phyloP scores from a whole-genome alignment of 2,329 filamentous ascomycete genomes.

The Aspergillus sp. region DNA sequence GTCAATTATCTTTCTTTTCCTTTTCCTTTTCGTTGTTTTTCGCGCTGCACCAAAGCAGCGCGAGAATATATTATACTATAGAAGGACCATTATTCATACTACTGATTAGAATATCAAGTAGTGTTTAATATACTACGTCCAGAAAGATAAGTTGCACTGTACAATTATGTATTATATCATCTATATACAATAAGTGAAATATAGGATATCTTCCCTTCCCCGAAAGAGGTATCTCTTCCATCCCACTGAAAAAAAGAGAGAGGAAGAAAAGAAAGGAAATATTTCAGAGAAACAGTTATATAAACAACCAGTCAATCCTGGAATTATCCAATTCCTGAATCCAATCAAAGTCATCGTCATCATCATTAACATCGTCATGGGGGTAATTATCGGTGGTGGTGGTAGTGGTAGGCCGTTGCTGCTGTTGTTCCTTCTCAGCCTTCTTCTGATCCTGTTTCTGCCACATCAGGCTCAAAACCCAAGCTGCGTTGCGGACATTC shows the following conservation, averaged over 20 bases:
- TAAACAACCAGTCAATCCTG: slow-evolving; percentile 45
- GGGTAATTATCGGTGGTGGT: background rate
- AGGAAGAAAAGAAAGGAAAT: background rate
- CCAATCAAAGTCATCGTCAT: slow-evolving; percentile 43
- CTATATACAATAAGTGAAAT: slow-evolving; percentile 1
- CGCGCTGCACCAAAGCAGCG: too few relatives aligned
- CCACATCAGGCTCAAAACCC: slow-evolving; percentile 46
- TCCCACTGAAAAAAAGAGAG: too few relatives aligned
- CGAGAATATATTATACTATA: too few relatives aligned
- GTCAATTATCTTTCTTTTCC: too few relatives aligned
- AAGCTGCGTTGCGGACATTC: slow-evolving; percentile 44
- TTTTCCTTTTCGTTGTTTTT: too few relatives aligned
- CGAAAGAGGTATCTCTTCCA: too few relatives aligned
- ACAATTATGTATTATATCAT: slow-evolving; percentile 1
- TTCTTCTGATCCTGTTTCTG: slow-evolving; percentile 39
- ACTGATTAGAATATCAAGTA: too few relatives aligned
- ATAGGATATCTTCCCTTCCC: too few relatives aligned
- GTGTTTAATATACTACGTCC: too few relatives aligned
- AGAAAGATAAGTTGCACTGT: background rate
- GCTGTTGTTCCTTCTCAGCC: slow-evolving; percentile 11
- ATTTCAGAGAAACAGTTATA: slow-evolving; percentile 25
- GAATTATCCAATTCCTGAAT: slow-evolving; percentile 44
- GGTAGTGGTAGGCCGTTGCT: background rate
- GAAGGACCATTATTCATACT: too few relatives aligned
- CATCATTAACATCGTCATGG: slow-evolving; percentile 24